These are phyloP conservation scores for Talaromyces amestolkiae DNA, from an alignment of 2,329 filamentous ascomycete genomes.

Conservation along the genomic window DNA sequence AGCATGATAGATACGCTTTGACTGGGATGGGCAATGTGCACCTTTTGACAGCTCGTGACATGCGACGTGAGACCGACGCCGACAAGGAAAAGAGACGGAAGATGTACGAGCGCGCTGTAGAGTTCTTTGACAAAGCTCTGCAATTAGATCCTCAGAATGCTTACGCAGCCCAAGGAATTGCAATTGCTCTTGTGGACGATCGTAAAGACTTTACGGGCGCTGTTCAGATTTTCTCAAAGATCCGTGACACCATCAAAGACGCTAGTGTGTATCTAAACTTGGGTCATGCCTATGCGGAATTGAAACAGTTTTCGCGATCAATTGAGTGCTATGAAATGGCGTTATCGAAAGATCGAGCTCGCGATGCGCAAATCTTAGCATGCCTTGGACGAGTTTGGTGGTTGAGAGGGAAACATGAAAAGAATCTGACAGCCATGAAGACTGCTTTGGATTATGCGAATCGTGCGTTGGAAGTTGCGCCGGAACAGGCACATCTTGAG, in stretches of 20 bases:
- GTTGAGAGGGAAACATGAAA: constrained; percentile 70
- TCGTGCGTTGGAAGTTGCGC: constrained; percentile 70
- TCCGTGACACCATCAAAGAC: constrained; percentile 86
- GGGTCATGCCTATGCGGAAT: constrained; percentile 86
- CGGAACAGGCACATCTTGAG: constrained; percentile 84
- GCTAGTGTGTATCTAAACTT: constrained; percentile 87
- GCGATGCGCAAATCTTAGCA: constrained; percentile 75
- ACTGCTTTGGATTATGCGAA: constrained; percentile 62
- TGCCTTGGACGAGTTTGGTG: constrained; percentile 88
- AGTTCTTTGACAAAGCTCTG: constrained; percentile 97
- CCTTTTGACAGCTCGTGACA: constrained; percentile 82
- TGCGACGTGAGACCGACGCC: constrained; percentile 83
- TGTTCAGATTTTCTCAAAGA: constrained; percentile 82
- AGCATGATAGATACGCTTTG: constrained; percentile 95
- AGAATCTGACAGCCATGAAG: constrained; percentile 61
- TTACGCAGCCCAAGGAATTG: constrained; percentile 92
- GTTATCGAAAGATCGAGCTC: constrained; percentile 72
- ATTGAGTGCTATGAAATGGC: constrained; percentile 93
- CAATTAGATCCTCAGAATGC: constrained; percentile 94
- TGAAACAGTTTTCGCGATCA: constrained; percentile 84
- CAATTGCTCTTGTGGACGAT: constrained; percentile 90
- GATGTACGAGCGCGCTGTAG: constrained; percentile 85
- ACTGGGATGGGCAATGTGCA: constrained; percentile 98
- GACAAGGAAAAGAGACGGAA: constrained; percentile 89
- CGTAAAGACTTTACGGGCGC: constrained; percentile 83